Evolutionary conservation across 768 basidiomycete genomes (phyloP).

Genomic region (Cystofilobasidium bisporidii): DNA sequence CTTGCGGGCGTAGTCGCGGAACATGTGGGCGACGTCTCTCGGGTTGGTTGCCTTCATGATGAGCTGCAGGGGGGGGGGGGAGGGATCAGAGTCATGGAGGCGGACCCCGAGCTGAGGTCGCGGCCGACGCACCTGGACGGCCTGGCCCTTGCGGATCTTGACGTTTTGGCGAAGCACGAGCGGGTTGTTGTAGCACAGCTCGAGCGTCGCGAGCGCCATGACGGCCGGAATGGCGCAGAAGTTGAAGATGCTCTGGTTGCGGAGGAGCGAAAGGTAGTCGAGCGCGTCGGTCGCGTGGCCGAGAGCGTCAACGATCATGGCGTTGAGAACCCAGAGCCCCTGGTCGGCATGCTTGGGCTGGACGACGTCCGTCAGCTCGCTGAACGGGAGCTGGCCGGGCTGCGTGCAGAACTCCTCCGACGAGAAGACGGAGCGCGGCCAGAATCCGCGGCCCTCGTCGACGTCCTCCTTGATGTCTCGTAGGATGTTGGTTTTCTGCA

Average conservation of each 20-base stretch:
- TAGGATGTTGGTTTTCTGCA: conserved; percentile 98
- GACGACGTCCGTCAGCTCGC: conserved; percentile 59
- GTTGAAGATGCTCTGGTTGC: conserved; percentile 86
- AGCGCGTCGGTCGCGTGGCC: conserved; percentile 73
- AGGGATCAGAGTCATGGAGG: not conserved
- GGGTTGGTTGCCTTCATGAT: conserved; percentile 90
- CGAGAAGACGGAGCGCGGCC: conserved; percentile 55
- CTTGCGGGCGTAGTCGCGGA: conserved; percentile 65
- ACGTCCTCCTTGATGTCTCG: conserved; percentile 89
- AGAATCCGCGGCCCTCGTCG: conserved; percentile 75
- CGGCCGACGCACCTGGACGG: conserved; percentile 56
- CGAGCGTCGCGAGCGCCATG: conserved; percentile 92
- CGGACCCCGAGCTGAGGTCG: not conserved
- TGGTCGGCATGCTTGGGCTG: conserved; percentile 49
- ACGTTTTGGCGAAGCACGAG: conserved; percentile 75
- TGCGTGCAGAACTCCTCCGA: not conserved
- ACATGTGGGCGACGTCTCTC: conserved; percentile 78
- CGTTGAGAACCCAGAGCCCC: conserved; percentile 72
- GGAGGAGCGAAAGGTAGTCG: conserved; percentile 77
- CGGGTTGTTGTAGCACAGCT: conserved; percentile 86
- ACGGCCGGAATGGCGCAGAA: conserved; percentile 89
- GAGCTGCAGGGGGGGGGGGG: conserved; percentile 47
- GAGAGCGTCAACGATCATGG: conserved; percentile 80
- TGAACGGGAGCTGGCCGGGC: conserved; percentile 31
- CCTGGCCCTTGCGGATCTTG: conserved; percentile 88